Evolutionary conservation across 139 green algal genomes (phyloP).

Genomic region (Parachlorella kessleri): DNA sequence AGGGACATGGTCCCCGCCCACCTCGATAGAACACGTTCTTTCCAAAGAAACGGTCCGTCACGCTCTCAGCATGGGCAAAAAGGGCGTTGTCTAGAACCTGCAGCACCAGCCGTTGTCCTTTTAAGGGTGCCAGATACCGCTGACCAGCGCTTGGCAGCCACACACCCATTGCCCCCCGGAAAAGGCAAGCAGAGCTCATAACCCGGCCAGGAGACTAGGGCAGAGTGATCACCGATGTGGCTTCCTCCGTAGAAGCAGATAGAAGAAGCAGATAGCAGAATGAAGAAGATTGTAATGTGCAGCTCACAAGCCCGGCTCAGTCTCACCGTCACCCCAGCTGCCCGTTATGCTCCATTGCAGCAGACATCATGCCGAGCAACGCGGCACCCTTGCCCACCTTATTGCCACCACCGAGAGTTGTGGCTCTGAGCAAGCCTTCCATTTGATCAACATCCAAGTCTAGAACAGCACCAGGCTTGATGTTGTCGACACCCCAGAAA

Average conservation of each 20-base stretch:
- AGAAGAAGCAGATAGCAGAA: too few relatives aligned
- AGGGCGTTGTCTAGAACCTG: slow-evolving; percentile 55
- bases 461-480: slow-evolving; percentile 48
- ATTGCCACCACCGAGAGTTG: not conserved
- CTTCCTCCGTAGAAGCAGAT: too few relatives aligned
- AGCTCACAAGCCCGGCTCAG: too few relatives aligned
- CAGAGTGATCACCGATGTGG: too few relatives aligned
- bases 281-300: too few relatives aligned
- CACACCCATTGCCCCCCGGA: too few relatives aligned
- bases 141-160: too few relatives aligned
- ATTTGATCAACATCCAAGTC: slow-evolving; percentile 49
- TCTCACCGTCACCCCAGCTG: too few relatives aligned
- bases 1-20: not conserved
- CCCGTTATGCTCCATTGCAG: slow-evolving; percentile 34
- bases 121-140: too few relatives aligned
- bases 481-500: slow-evolving; percentile 46
- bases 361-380: not conserved
- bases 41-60: slow-evolving; percentile 57
- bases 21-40: slow-evolving; percentile 52
- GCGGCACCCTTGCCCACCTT: not conserved
- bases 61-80: slow-evolving; percentile 55
- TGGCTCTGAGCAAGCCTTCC: slow-evolving; percentile 26
- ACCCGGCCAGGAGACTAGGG: too few relatives aligned
- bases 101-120: too few relatives aligned
- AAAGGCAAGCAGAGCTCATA: too few relatives aligned